Conservation (phyloP, 768 basidiomycete species). For the Baorangia bicolor region DNA sequence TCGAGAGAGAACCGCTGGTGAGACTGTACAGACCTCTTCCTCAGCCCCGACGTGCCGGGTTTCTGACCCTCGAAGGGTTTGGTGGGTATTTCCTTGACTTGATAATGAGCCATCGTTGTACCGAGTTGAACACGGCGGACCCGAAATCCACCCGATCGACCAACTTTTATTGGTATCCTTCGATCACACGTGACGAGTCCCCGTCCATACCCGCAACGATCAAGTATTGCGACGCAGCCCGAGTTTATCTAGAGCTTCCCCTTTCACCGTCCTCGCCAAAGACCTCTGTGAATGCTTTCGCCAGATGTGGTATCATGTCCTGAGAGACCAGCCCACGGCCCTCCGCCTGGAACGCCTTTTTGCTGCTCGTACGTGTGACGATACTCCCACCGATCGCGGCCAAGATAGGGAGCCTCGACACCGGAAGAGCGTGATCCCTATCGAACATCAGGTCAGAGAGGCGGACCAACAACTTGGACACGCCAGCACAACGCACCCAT, state of each 20-base stretch:
- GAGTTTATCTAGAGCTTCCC: slow-evolving; percentile 33
- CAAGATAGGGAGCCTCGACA: slow-evolving; percentile 73
- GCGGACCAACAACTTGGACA: neutral
- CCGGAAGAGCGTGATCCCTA: slow-evolving; percentile 54
- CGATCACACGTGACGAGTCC: slow-evolving; percentile 22
- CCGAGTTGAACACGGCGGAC: neutral
- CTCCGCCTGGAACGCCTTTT: slow-evolving; percentile 68
- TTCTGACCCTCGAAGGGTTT: slow-evolving; percentile 93
- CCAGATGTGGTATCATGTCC: slow-evolving; percentile 69
- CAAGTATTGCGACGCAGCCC: neutral
- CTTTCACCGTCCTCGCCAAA: slow-evolving; percentile 53
- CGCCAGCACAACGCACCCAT: slow-evolving; percentile 50
- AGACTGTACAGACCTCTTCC: slow-evolving; percentile 68
- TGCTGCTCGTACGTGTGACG: slow-evolving; percentile 83
- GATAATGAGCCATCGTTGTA: slow-evolving; percentile 40
- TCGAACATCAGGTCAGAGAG: slow-evolving; percentile 3
- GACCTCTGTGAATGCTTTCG: slow-evolving; percentile 66
- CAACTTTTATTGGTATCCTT: slow-evolving; percentile 22
- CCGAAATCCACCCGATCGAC: neutral
- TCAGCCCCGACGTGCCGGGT: slow-evolving; percentile 95
- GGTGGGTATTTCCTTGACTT: slow-evolving; percentile 69
- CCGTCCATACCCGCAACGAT: slow-evolving; percentile 9
- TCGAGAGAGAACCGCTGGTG: slow-evolving; percentile 18
- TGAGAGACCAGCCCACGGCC: slow-evolving; percentile 82
- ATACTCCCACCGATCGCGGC: slow-evolving; percentile 86